A percentile compares a stretch with the other conserved stretches of the same genome.
These are phyloP conservation scores for Aspergillus thermomutatus DNA, from an alignment of 2,329 filamentous ascomycete species.

Conservation along the genomic window DNA sequence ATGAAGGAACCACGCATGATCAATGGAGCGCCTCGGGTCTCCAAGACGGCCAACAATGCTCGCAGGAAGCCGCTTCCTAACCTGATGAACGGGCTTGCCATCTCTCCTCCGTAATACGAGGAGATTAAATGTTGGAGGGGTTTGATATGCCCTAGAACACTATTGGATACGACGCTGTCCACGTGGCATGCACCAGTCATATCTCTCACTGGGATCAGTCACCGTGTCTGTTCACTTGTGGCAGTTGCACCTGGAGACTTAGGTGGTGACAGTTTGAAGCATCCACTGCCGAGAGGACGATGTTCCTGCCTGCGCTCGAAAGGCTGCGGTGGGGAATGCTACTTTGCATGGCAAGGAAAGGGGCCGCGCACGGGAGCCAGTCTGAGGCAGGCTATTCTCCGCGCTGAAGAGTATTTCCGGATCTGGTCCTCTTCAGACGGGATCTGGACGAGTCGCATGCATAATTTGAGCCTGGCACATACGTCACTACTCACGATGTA, in stretches of 20 bases:
- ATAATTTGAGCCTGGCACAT: too few species aligned
- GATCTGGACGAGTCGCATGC: too few species aligned
- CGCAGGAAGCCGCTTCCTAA: constrained; percentile 43
- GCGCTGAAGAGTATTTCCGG: too few species aligned
- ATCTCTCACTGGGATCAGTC: background rate
- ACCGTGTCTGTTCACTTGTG: background rate
- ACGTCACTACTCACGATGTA: too few species aligned
- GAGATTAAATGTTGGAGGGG: background rate
- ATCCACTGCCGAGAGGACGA: background rate
- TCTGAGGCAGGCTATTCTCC: too few species aligned
- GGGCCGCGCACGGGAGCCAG: too few species aligned
- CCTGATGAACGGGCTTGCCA: constrained; percentile 40
- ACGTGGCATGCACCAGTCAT: background rate
- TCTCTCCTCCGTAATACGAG: constrained; percentile 28
- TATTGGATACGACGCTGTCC: background rate
- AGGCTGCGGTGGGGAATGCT: too few species aligned
- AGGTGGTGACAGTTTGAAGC: background rate
- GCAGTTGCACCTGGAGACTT: background rate
- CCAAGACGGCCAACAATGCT: constrained; percentile 42
- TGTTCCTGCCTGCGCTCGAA: background rate
- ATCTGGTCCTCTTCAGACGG: too few species aligned
- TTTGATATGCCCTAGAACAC: background rate
- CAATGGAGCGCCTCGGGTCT: constrained; percentile 72
- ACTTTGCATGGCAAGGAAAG: too few species aligned
- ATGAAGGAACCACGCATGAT: constrained; percentile 93